These are phyloP conservation scores for Dendryphion nanum DNA, from an alignment of 2,329 filamentous ascomycete species.

Conservation along the genomic window DNA sequence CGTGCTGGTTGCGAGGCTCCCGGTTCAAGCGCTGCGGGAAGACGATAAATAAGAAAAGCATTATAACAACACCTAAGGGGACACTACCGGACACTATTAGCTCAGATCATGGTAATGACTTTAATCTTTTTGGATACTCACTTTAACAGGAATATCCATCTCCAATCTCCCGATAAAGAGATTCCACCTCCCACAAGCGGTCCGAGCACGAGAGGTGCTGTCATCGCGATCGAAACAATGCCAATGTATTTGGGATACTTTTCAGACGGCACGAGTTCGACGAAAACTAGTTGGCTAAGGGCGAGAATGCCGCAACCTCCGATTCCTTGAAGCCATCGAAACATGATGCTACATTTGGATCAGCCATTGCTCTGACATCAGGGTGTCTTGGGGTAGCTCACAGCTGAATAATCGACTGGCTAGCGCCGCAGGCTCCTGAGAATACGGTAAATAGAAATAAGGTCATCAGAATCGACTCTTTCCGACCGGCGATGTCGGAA, in stretches of 20 bases:
- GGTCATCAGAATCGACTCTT: slow-evolving; percentile 17
- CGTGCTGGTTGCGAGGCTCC: neutral
- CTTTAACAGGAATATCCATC: slow-evolving; percentile 18
- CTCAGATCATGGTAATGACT: neutral
- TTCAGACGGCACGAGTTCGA: slow-evolving; percentile 20
- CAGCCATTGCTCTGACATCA: neutral
- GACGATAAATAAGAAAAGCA: neutral
- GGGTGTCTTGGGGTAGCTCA: slow-evolving; percentile 1
- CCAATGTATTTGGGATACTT: slow-evolving; percentile 4
- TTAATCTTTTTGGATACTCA: slow-evolving; percentile 2
- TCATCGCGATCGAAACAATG: slow-evolving; percentile 4
- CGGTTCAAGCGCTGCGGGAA: neutral
- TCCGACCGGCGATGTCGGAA: slow-evolving; percentile 31
- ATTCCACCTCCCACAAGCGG: slow-evolving; percentile 15
- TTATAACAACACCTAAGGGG: slow-evolving; percentile 3
- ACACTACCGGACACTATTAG: slow-evolving; percentile 2
- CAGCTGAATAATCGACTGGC: slow-evolving; percentile 28
- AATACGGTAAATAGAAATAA: slow-evolving; percentile 27
- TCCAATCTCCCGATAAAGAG: slow-evolving; percentile 5
- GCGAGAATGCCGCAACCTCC: slow-evolving; percentile 29
- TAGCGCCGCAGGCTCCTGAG: slow-evolving; percentile 27
- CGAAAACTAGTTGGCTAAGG: slow-evolving; percentile 22
- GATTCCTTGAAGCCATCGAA: slow-evolving; percentile 29
- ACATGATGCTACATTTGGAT: slow-evolving; percentile 18
- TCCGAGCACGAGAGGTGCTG: slow-evolving; percentile 6